Evolutionary conservation across 768 basidiomycete genomes (phyloP).

Genomic region (Leucocoprinus sp.): DNA sequence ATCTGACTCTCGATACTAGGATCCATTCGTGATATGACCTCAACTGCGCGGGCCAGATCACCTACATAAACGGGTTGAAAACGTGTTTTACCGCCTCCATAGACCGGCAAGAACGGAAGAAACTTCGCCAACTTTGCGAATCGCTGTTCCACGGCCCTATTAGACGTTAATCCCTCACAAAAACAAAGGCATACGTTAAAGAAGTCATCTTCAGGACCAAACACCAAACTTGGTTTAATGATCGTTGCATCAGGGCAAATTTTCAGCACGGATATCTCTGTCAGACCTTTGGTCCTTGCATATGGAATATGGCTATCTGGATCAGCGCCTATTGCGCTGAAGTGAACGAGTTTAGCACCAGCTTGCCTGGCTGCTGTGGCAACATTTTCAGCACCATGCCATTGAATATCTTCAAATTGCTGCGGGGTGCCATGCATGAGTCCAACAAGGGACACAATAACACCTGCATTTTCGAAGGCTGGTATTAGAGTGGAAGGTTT

Average conservation of each 20-base stretch:
- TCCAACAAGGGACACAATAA: conserved; percentile 64
- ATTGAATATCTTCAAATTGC: conserved; percentile 55
- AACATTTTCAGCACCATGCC: conserved; percentile 60
- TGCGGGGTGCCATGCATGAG: conserved; percentile 48
- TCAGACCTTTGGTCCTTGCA: conserved; percentile 51
- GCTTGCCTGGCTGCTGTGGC: conserved; percentile 41
- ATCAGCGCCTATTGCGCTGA: conserved; percentile 75
- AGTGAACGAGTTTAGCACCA: conserved; percentile 53
- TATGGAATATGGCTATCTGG: conserved; percentile 49
- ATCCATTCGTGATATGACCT: conserved; percentile 44
- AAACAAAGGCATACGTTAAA: conserved; percentile 48
- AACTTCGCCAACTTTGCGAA: conserved; percentile 53
- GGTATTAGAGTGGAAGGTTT: conserved; percentile 33
- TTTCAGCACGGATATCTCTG: conserved; percentile 45
- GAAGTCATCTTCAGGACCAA: conserved; percentile 71
- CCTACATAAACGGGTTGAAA: conserved; percentile 73
- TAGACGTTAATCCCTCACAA: conserved; percentile 11
- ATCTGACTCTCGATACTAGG: conserved; percentile 31
- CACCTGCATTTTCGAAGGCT: conserved; percentile 47
- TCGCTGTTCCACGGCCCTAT: conserved; percentile 29
- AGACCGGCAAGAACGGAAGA: conserved; percentile 70
- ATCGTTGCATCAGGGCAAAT: conserved; percentile 47
- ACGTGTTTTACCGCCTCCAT: conserved; percentile 53
- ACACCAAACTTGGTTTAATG: conserved; percentile 64
- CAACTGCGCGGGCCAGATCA: conserved; percentile 56